Evolutionary conservation across 192 early-diverging fungal species (phyloP).

Genomic region (Entophlyctis luteolus): DNA sequence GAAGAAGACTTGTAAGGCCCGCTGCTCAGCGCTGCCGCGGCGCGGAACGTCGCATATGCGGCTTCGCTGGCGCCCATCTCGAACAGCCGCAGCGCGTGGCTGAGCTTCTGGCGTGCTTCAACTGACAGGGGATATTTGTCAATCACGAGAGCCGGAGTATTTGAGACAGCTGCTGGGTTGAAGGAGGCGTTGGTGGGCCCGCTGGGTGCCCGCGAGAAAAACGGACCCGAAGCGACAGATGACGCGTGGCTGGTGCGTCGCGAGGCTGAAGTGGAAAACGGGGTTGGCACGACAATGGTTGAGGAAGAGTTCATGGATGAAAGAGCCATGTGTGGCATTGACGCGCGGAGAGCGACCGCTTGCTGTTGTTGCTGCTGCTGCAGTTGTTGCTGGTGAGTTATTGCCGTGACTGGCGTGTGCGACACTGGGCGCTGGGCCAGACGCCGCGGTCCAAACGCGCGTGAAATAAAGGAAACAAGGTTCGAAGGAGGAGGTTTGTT

Average conservation of each 20-base stretch:
- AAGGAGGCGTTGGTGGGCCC: neutral
- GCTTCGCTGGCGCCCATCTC: slow-evolving; percentile 22
- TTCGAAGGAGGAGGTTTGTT: slow-evolving; percentile 26
- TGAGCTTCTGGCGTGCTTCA: neutral
- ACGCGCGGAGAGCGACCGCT: neutral
- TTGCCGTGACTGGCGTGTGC: neutral
- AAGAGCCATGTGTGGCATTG: slow-evolving; percentile 18
- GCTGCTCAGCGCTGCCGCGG: neutral
- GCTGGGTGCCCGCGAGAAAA: neutral
- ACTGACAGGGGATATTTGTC: neutral
- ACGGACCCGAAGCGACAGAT: neutral
- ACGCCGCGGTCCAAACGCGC: slow-evolving; percentile 49
- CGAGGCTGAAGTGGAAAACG: slow-evolving; percentile 36
- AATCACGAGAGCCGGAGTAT: neutral
- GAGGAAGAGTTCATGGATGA: slow-evolving; percentile 48
- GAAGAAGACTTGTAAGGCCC: too few species aligned
- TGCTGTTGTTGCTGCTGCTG: neutral
- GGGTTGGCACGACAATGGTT: slow-evolving; percentile 55
- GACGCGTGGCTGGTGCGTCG: slow-evolving; percentile 11
- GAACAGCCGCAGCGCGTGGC: neutral
- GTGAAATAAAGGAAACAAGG: slow-evolving; percentile 62
- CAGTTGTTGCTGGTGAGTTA: neutral
- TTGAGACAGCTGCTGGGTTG: neutral
- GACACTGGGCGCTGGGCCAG: neutral
- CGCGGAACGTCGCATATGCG: slow-evolving; percentile 12